phyloP scores from a whole-genome alignment of 345 rosid species.

The Euphorbia lathyris region DNA sequence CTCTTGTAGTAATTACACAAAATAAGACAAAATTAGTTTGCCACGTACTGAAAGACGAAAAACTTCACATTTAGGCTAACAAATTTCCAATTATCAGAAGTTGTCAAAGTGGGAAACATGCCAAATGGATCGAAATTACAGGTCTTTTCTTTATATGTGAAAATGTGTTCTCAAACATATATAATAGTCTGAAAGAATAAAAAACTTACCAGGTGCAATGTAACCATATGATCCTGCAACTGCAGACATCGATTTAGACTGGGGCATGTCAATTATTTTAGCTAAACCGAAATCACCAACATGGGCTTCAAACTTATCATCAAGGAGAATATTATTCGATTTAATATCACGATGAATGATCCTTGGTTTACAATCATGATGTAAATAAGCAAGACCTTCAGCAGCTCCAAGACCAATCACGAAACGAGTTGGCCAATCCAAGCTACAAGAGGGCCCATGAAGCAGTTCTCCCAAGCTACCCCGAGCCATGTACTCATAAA shows the following conservation, averaged over 20 bases:
- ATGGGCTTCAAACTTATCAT: slow-evolving; percentile 71
- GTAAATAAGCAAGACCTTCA: slow-evolving; percentile 76
- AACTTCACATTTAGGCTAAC: no score
- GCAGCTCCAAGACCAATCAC: slow-evolving; percentile 76
- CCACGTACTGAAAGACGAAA: no score
- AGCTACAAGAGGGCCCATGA: slow-evolving; percentile 37
- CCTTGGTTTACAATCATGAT: slow-evolving; percentile 74
- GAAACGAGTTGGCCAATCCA: slow-evolving; percentile 65
- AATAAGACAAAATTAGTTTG: no score
- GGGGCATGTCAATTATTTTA: slow-evolving; percentile 66
- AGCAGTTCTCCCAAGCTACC: slow-evolving; percentile 82
- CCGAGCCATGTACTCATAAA: slow-evolving; percentile 71
- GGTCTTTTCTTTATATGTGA: neutral
- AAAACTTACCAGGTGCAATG: slow-evolving; percentile 70
- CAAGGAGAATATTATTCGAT: slow-evolving; percentile 73
- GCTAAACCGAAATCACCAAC: slow-evolving; percentile 90
- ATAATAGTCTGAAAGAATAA: neutral
- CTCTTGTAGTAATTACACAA: no score
- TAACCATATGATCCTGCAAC: slow-evolving; percentile 91
- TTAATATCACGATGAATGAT: slow-evolving; percentile 81
- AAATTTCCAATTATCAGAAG: no score
- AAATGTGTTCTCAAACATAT: neutral
- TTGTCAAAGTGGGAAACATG: no score
- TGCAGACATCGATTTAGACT: slow-evolving; percentile 81
- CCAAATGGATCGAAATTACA: no score